A percentile compares a stretch with the other conserved stretches of the same genome.
Conservation (phyloP, 192 early-diverging fungal species). For the Mortierella hygrophila region DNA sequence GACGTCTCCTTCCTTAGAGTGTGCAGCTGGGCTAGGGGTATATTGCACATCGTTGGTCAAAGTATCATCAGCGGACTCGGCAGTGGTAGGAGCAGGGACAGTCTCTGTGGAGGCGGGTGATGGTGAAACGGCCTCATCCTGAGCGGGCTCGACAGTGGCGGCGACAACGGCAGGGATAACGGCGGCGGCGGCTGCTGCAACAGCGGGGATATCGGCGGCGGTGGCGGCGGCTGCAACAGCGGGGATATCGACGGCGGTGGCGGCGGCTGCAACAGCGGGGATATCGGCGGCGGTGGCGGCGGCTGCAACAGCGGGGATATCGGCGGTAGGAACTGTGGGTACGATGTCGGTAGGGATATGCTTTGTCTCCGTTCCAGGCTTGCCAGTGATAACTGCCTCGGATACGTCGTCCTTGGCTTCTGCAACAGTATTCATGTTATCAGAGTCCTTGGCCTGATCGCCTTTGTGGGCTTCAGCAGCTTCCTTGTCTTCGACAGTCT, state of each 20-base stretch:
- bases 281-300: not conserved
- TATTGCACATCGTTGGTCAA: slow-evolving; percentile 7
- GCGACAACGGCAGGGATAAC: not conserved
- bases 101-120: not conserved
- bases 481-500: not conserved
- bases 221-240: not conserved
- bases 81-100: not conserved
- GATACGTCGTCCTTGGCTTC: not conserved
- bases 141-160: not conserved
- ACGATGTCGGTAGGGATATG: slow-evolving; percentile 1
- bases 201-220: not conserved
- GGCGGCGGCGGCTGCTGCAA: not conserved
- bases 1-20: not conserved
- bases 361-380: slow-evolving; percentile 47
- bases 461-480: not conserved
- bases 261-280: not conserved
- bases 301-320: not conserved
- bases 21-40: slow-evolving; percentile 10
- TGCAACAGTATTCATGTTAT: not conserved
- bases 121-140: not conserved
- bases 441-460: not conserved
- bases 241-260: not conserved
- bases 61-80: not conserved
- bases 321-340: not conserved
- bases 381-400: slow-evolving; percentile 15